phyloP scores from a whole-genome alignment of 352 stramenopile genomes.

The Phytopythium boreale region DNA sequence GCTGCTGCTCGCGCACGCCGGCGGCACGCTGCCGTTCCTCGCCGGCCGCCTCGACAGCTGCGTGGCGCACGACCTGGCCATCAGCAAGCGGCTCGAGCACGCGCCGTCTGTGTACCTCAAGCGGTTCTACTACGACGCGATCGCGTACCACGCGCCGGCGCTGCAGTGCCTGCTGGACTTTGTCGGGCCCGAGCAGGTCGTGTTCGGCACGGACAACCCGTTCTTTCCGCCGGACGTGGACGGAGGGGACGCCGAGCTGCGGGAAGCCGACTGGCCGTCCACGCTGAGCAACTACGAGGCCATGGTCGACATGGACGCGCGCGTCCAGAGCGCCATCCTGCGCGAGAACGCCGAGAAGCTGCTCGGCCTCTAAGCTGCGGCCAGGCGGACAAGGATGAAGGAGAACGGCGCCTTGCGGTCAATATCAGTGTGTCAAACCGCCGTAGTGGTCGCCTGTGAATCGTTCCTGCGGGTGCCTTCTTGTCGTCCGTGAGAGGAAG shows the following conservation, averaged over 20 bases:
- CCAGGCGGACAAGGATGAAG: no score
- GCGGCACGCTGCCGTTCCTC: conserved; percentile 59
- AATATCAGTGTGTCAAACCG: no score
- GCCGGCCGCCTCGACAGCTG: conserved; percentile 57
- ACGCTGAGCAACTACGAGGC: conserved; percentile 49
- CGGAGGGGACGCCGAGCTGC: conserved; percentile 11
- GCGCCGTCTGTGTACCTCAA: conserved; percentile 50
- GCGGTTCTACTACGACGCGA: conserved; percentile 60
- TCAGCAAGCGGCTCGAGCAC: conserved; percentile 34
- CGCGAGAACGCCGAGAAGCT: conserved; percentile 35
- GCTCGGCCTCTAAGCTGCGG: conserved; percentile 13
- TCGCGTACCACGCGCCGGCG: conserved; percentile 50
- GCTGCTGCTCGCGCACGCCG: conserved; percentile 58
- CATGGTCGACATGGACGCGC: conserved; percentile 32
- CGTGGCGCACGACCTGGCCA: conserved; percentile 48
- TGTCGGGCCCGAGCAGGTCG: conserved; percentile 44
- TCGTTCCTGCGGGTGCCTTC: no score
- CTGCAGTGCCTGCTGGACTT: conserved; percentile 57
- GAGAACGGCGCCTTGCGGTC: no score
- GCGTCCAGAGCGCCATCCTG: conserved; percentile 35
- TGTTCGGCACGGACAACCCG: conserved; percentile 65
- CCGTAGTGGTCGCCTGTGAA: no score
- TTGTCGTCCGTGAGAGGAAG: no score
- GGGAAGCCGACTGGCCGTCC: conserved; percentile 30
- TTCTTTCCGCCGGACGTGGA: conserved; percentile 50